Percentiles rank a stretch among this genome's conserved stretches.
phyloP scores from a whole-genome alignment of 2,329 filamentous ascomycete genomes.

The Paraphaeosphaeria sporulosa region DNA sequence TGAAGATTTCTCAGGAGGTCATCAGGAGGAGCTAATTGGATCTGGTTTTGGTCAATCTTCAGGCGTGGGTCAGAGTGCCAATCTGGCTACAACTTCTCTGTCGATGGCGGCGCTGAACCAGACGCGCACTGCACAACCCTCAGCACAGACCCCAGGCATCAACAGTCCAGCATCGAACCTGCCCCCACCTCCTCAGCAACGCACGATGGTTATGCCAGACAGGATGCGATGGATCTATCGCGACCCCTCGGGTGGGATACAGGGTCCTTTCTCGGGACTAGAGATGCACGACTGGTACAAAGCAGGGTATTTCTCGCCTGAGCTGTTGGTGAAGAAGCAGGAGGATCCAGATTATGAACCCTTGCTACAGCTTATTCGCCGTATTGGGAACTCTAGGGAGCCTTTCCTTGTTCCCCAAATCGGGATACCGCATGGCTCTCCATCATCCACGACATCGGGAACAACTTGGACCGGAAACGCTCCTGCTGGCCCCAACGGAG shows the following conservation, averaged over 20 bases:
- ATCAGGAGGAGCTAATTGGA: constrained; percentile 37
- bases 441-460: constrained; percentile 57
- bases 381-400: constrained; percentile 96
- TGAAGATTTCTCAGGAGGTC: constrained; percentile 46
- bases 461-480: constrained; percentile 54
- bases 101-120: constrained; percentile 44
- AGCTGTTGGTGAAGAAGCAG: constrained; percentile 91
- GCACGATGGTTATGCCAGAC: constrained; percentile 99
- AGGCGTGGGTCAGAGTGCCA: constrained; percentile 27
- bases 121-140: constrained; percentile 43
- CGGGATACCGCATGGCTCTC: constrained; percentile 86
- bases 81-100: constrained; percentile 38
- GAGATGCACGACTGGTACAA: constrained; percentile 99
- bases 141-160: constrained; percentile 45
- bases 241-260: constrained; percentile 88
- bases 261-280: constrained; percentile 93
- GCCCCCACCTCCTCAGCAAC: constrained; percentile 72
- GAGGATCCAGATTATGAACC: constrained; percentile 96
- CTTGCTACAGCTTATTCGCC: constrained; percentile 88
- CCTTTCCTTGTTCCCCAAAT: constrained; percentile 98
- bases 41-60: constrained; percentile 33
- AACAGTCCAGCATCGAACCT: constrained; percentile 68
- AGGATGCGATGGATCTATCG: constrained; percentile 99
- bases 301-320: constrained; percentile 94
- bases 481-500: constrained; percentile 49